Evolutionary conservation across 768 basidiomycete genomes (phyloP).

Genomic region (Lactarius akahatsu): DNA sequence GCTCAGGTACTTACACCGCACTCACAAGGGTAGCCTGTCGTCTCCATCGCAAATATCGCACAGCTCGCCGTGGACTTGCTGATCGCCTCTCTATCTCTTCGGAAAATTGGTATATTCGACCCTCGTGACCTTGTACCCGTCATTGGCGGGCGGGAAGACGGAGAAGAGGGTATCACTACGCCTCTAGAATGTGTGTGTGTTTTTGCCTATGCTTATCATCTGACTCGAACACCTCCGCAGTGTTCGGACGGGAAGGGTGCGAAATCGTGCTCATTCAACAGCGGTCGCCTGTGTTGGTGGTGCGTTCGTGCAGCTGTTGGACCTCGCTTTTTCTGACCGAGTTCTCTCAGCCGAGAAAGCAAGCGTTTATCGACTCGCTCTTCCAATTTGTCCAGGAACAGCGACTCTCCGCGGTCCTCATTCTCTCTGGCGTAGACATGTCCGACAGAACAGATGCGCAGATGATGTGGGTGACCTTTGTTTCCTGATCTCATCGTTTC

Average conservation of each 20-base stretch:
- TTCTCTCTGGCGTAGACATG: conserved; percentile 75
- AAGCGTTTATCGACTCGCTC: conserved; percentile 59
- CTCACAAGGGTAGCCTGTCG: conserved; percentile 52
- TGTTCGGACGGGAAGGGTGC: conserved; percentile 55
- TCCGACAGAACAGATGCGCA: conserved; percentile 73
- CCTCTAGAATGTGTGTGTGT: conserved; percentile 61
- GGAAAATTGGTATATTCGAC: conserved; percentile 62
- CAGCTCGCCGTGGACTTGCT: conserved; percentile 77
- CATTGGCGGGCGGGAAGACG: conserved; percentile 69
- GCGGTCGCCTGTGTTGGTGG: conserved; percentile 76
- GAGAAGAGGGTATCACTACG: conserved; percentile 59
- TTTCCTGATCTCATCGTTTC: background rate
- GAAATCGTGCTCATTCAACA: conserved; percentile 71
- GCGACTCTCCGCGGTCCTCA: conserved; percentile 51
- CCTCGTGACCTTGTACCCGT: conserved; percentile 63
- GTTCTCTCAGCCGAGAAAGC: conserved; percentile 56
- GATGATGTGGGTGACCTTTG: conserved; percentile 55
- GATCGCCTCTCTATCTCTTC: conserved; percentile 61
- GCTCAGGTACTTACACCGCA: background rate
- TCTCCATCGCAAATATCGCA: conserved; percentile 79
- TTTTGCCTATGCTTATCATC: conserved; percentile 34
- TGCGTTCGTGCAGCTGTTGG: conserved; percentile 31
- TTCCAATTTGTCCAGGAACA: conserved; percentile 55
- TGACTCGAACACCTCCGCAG: conserved; percentile 39
- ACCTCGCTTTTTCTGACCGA: background rate